A percentile compares a stretch with the other conserved stretches of the same genome.
Conservation (phyloP, 345 rosid species). For the Cardamine resedifolia region DNA sequence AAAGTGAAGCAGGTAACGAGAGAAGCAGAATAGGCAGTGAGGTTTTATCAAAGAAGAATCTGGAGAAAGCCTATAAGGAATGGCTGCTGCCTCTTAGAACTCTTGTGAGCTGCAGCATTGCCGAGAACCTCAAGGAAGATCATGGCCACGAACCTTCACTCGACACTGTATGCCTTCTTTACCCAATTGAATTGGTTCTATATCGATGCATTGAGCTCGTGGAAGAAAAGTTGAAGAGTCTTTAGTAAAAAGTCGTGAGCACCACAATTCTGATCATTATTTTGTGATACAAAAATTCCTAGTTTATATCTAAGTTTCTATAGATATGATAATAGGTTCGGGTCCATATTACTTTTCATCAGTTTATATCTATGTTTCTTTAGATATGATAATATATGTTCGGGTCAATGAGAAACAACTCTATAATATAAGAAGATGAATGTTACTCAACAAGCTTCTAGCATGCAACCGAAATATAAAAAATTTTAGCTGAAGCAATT, state of each 20-base stretch:
- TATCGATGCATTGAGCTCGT: slow-evolving; percentile 87
- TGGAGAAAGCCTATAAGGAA: slow-evolving; percentile 60
- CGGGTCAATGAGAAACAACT: not conserved
- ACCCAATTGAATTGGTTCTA: slow-evolving; percentile 69
- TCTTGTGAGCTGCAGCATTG: slow-evolving; percentile 48
- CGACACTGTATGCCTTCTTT: slow-evolving; percentile 46
- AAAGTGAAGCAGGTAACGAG: slow-evolving; percentile 42
- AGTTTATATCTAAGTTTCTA: no score
- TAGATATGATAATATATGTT: no score
- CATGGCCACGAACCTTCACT: slow-evolving; percentile 34
- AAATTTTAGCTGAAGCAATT: not conserved
- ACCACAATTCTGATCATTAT: not conserved
- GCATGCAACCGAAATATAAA: not conserved
- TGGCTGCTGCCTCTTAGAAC: slow-evolving; percentile 88
- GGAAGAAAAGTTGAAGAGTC: slow-evolving; percentile 55
- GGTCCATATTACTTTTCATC: no score
- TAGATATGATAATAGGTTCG: no score
- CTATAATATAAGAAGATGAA: not conserved
- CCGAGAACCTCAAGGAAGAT: slow-evolving; percentile 48
- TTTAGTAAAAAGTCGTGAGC: not conserved
- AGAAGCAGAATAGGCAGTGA: slow-evolving; percentile 48
- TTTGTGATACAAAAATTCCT: not conserved
- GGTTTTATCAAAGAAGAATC: slow-evolving; percentile 52
- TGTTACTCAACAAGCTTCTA: not conserved
- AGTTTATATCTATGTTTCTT: no score